Conservation (phyloP, 2,329 filamentous ascomycete species). For the Thelonectria discophora region DNA sequence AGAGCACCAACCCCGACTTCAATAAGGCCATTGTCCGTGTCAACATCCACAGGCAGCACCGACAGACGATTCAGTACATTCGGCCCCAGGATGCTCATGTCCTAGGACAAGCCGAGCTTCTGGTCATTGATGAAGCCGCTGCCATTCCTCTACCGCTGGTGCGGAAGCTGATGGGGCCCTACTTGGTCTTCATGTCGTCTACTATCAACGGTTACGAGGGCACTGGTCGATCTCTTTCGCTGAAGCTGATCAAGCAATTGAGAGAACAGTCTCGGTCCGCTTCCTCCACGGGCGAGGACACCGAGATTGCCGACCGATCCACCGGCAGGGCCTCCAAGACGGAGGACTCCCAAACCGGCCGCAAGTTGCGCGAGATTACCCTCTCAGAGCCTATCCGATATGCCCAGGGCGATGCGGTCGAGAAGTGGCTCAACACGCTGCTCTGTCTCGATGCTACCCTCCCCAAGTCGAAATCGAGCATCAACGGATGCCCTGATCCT, state of each 20-base stretch:
- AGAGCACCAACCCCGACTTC: conserved; percentile 97
- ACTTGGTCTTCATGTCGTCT: conserved; percentile 98
- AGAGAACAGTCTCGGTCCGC: conserved; percentile 86
- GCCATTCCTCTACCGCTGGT: conserved; percentile 95
- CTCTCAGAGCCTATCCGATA: conserved; percentile 95
- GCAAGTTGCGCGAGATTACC: conserved; percentile 90
- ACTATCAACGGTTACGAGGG: conserved; percentile 99
- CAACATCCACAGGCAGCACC: conserved; percentile 92
- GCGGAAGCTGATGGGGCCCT: conserved; percentile 92
- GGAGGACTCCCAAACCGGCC: conserved; percentile 70
- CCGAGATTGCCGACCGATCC: conserved; percentile 77
- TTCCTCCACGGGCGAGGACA: conserved; percentile 63
- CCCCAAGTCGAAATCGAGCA: conserved; percentile 76
- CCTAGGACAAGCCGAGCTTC: conserved; percentile 89
- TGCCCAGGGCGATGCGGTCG: conserved; percentile 86
- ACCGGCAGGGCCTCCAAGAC: conserved; percentile 78
- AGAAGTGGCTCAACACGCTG: conserved; percentile 95
- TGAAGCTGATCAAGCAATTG: conserved; percentile 97
- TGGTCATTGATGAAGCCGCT: conserved; percentile 97
- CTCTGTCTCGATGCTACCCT: conserved; percentile 94
- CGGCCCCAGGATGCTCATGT: conserved; percentile 96
- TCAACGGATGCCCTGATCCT: conserved; percentile 87
- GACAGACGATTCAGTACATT: conserved; percentile 98
- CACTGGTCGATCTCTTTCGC: conserved; percentile 89
- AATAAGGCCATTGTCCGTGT: conserved; percentile 99